Evolutionary conservation across 306 rosid genomes (phyloP), one percentile per base, ranked within the genome.

Genomic region (Betula pendula): DNA sequence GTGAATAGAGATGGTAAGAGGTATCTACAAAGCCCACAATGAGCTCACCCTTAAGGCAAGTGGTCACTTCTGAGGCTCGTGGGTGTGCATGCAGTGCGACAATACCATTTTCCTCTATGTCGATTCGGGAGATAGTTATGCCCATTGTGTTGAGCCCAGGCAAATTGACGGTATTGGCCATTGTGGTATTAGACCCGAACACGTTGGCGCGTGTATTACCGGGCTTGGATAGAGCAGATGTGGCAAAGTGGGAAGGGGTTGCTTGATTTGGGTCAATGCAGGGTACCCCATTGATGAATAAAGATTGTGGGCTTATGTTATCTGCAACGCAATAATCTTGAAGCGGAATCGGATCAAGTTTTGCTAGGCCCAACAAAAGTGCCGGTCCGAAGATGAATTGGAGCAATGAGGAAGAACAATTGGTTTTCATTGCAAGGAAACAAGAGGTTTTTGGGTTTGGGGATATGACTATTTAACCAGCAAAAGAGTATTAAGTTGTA

Each of bases 141-240:
- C 95, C 98, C 90, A 91, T 25, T 0, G 98, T 93, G 87, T 93
- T 93, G 38, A 91, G 83, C 81, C 97, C 96, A 1, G 96, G 93
- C 27, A 93, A 82, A 15, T 89, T 89, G 4, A 48, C 45, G 0
- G 81, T 79, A 79, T 43, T 85, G 5, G 93, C 83, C 0, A 72
- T 29, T 2, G 89, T 88, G 6, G 77, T 81, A 15, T 81, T 88
- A 74, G 82, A 89, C 2, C 98, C 98, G 3, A 68, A 81, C 0
- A 0, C 35, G 76, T 80, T 84, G 17, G 59, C n/a, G 12, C 70
- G 75, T 0, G 93, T 75, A 80, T 85, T 83, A 2, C 89, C 90
- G 0, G 84, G 77, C 19, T 80, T 77, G 74, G 95, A 84, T 13
- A 94, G 69, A 33, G 72, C 83, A 0, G 96, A 90, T 1, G 93